Percentiles rank a stretch among this genome's conserved stretches.
These are phyloP conservation scores for Amylostereum areolatum DNA, from an alignment of 1,284 basidiomycete species.

Conservation along the genomic window DNA sequence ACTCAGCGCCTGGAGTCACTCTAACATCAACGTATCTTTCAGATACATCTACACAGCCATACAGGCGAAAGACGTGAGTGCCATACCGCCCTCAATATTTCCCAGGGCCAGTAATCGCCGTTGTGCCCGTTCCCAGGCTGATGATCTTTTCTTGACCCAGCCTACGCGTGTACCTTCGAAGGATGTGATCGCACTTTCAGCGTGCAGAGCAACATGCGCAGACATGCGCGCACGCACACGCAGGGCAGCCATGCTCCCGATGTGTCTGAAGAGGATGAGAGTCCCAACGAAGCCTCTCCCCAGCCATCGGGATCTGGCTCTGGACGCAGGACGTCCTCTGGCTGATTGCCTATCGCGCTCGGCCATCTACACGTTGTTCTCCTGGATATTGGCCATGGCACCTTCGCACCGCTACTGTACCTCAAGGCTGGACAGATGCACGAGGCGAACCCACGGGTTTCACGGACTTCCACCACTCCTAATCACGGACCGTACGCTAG, in stretches of 20 bases:
- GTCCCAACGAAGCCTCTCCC: constrained; percentile 9
- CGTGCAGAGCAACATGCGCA: constrained; percentile 83
- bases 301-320: too few relatives aligned
- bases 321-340: too few relatives aligned
- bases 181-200: constrained; percentile 77
- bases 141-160: constrained; percentile 31
- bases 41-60: constrained; percentile 83
- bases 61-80: constrained; percentile 79
- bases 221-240: constrained; percentile 72
- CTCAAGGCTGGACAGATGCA: too few relatives aligned
- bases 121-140: constrained; percentile 7
- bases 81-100: neutral
- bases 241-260: constrained; percentile 14
- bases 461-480: too few relatives aligned
- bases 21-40: constrained; percentile 6
- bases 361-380: too few relatives aligned
- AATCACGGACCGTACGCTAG: too few relatives aligned
- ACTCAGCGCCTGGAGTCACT: constrained; percentile 9
- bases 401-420: too few relatives aligned
- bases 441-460: too few relatives aligned
- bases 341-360: too few relatives aligned
- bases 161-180: constrained; percentile 69
- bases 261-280: neutral
- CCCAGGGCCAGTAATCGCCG: constrained; percentile 3
- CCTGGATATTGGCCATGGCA: too few relatives aligned